Conservation (phyloP, 2,329 filamentous ascomycete genomes). For the Thelonectria olida region DNA sequence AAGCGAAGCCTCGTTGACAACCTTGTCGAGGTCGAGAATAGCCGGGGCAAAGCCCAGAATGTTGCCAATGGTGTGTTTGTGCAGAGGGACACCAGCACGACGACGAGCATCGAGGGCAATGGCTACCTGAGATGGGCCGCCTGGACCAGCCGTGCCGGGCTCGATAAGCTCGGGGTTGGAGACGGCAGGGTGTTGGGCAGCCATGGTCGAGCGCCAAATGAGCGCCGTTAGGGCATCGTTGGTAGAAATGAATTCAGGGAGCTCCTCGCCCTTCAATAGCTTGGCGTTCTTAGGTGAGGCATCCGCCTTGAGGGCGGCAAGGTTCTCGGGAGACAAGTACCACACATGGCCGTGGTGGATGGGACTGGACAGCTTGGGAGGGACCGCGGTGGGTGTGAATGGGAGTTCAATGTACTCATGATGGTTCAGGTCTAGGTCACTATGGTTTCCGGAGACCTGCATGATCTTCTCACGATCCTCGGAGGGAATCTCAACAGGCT, state of each 20-base stretch:
- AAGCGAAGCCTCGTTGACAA: slow-evolving; percentile 18
- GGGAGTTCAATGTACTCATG: slow-evolving; percentile 21
- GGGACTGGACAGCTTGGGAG: slow-evolving; percentile 16
- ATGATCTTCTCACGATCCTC: slow-evolving; percentile 18
- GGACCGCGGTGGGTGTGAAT: slow-evolving; percentile 18
- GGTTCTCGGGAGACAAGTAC: slow-evolving; percentile 16
- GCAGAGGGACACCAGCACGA: slow-evolving; percentile 11
- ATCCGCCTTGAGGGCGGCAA: slow-evolving; percentile 16
- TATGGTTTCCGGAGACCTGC: slow-evolving; percentile 6
- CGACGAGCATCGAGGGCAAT: slow-evolving; percentile 24
- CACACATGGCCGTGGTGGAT: slow-evolving; percentile 20
- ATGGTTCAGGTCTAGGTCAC: slow-evolving; percentile 8
- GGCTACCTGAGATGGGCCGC: slow-evolving; percentile 14
- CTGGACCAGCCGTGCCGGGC: background rate
- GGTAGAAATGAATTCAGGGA: slow-evolving; percentile 18
- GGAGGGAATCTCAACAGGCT: slow-evolving; percentile 17
- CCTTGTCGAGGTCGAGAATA: slow-evolving; percentile 17
- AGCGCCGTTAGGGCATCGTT: slow-evolving; percentile 22
- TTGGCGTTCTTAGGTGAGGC: slow-evolving; percentile 20
- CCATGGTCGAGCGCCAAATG: slow-evolving; percentile 24
- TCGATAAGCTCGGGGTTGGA: background rate
- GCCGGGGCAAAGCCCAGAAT: slow-evolving; percentile 22
- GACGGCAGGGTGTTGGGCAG: slow-evolving; percentile 15
- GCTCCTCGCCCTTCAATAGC: slow-evolving; percentile 14
- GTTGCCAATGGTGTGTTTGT: slow-evolving; percentile 23